Conservation (phyloP, 108 stramenopile species). For the Cyclostephanos tholiformis region DNA sequence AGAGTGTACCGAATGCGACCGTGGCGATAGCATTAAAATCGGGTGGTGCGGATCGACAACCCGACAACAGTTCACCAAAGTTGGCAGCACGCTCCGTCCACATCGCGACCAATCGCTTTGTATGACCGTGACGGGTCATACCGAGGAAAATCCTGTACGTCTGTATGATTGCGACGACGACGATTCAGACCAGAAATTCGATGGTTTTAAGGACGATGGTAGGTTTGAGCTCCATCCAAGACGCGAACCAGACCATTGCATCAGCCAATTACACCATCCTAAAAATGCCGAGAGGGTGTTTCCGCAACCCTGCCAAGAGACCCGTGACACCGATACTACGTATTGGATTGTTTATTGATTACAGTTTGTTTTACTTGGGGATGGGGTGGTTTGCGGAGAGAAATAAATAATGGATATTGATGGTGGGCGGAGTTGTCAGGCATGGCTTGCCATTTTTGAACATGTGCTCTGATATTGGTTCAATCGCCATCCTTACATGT, state of each 20-base stretch:
- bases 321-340: slow-evolving; percentile 7
- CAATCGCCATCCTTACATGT: too few relatives aligned
- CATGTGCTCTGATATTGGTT: too few relatives aligned
- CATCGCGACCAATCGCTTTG: slow-evolving; percentile 1
- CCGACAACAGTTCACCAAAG: neutral
- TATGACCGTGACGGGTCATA: slow-evolving; percentile 6
- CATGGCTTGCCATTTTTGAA: too few relatives aligned
- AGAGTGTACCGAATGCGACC: neutral
- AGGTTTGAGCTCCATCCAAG: slow-evolving; percentile 29
- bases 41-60: neutral
- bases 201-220: neutral
- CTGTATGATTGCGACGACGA: slow-evolving; percentile 4
- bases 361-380: too few relatives aligned
- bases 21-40: neutral
- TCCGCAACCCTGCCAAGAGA: slow-evolving; percentile 13
- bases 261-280: slow-evolving; percentile 35
- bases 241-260: slow-evolving; percentile 3
- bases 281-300: slow-evolving; percentile 31
- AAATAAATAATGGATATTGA: too few relatives aligned
- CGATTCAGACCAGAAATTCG: slow-evolving; percentile 13
- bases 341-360: slow-evolving; percentile 38
- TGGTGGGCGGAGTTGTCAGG: too few relatives aligned
- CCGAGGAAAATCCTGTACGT: slow-evolving; percentile 4
- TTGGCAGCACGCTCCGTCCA: slow-evolving; percentile 6
- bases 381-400: too few relatives aligned